These are phyloP conservation scores for Coprinellus aureogranulatus DNA, from an alignment of 768 basidiomycete genomes.

Conservation along the genomic window DNA sequence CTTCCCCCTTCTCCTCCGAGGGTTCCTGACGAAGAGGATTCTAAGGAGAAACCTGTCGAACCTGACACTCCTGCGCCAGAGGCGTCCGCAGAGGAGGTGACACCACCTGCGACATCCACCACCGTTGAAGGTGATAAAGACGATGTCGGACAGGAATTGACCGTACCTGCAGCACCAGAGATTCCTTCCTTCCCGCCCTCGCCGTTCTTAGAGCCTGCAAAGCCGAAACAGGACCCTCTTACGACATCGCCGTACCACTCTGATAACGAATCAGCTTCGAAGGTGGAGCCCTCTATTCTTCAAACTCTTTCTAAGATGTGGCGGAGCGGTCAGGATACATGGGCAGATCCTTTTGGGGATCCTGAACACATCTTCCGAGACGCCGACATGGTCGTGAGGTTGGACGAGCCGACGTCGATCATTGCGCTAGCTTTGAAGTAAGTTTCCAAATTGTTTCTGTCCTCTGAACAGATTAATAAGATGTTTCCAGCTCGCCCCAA, in stretches of 20 bases:
- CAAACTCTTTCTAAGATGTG: constrained; percentile 80
- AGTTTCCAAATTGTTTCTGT: constrained; percentile 20
- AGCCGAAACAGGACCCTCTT: constrained; percentile 33
- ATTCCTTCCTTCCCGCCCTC: constrained; percentile 54
- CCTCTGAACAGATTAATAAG: constrained; percentile 1
- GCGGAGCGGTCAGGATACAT: constrained; percentile 60
- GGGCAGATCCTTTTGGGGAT: constrained; percentile 68
- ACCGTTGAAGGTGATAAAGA: not conserved
- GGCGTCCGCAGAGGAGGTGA: not conserved
- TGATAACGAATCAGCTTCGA: constrained; percentile 47
- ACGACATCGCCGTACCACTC: constrained; percentile 44
- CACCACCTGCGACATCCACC: constrained; percentile 1
- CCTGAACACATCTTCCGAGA: constrained; percentile 94
- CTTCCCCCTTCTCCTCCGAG: constrained; percentile 1
- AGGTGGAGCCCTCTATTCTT: constrained; percentile 71
- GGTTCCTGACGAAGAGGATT: not conserved
- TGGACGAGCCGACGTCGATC: constrained; percentile 97
- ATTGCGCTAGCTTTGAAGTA: constrained; percentile 92
- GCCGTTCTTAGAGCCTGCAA: constrained; percentile 46
- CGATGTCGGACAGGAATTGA: not conserved
- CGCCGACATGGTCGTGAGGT: constrained; percentile 90
- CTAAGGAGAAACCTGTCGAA: not conserved
- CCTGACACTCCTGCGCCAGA: not conserved
- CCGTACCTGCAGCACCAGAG: constrained; percentile 19
- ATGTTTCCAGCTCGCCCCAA: constrained; percentile 61